Base-by-base conservation (phyloP, 2,329 filamentous ascomycete species). In the Truncatella angustata region DNA sequence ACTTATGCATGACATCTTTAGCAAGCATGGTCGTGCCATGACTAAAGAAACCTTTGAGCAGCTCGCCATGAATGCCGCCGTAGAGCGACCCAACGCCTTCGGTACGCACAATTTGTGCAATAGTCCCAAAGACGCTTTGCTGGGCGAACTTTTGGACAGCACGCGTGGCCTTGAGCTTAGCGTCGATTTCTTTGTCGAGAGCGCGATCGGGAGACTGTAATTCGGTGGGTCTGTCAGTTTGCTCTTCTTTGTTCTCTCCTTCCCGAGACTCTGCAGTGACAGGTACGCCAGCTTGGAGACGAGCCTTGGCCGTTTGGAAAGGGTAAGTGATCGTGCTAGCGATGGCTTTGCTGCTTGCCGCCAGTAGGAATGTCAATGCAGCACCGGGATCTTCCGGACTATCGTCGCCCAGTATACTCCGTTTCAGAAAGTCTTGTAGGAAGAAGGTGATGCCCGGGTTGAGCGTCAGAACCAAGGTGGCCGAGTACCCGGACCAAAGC, bases 361-460 rank as follows among this genome's bases (percentile, higher is more conserved):
- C 91, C 30, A 81, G 65, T 10, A 81, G 55, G 56, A 81, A 81
- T 1, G 68, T 72, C 26, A 63, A 52, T 2, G 51, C 39, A 1
- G 64, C 52, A 1, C 63, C 67, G 23, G 63, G 60, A 7, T 66
- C 60, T 14, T 68, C 66, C 60, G 64, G 63, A 51, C 66, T 55
- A 64, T 73, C 59, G 74, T 78, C 35, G 75, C 72, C 6, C 1
- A 91, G 73, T 3, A 88, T 65, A 1, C 76, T 65, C 49, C 81
- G 78, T 58, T 87, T 85, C 18, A 94, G 73, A 6, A 86, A 72
- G 60, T 90, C 86, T 63, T 95, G 90, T 26, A 96, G 74, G 59
- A 93, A 85, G 66, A 96, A 92, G 0, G 92, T 96, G 57, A 96
- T 80, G 58, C 87, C 87, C 1, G 92, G 91, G 62, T 96, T 96